Conservation (phyloP, 1,284 basidiomycete species). For the Boletus mariae region DNA sequence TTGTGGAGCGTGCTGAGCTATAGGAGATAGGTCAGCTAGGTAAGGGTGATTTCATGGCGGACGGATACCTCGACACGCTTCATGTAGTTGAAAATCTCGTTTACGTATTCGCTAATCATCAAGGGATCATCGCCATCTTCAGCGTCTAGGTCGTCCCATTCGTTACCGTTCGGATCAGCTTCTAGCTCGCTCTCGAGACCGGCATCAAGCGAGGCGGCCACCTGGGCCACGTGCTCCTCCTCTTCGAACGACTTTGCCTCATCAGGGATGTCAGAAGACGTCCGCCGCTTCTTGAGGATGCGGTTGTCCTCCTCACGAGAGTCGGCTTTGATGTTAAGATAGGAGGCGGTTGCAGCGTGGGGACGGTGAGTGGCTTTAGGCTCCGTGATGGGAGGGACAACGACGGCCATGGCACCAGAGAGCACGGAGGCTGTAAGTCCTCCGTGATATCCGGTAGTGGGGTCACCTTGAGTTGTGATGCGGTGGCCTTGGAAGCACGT, state of each 20-base stretch:
- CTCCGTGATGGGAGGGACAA: not conserved
- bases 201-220: conserved; percentile 36
- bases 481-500: too few relatives aligned
- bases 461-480: not conserved
- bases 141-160: conserved; percentile 88
- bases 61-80: too few relatives aligned
- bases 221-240: conserved; percentile 16
- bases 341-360: not conserved
- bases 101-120: conserved; percentile 90
- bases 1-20: too few relatives aligned
- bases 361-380: conserved; percentile 13
- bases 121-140: conserved; percentile 93
- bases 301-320: conserved; percentile 46
- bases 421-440: conserved; percentile 20
- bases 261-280: conserved; percentile 64
- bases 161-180: conserved; percentile 56
- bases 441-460: conserved; percentile 37
- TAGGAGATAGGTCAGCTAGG: too few relatives aligned
- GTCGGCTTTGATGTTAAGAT: conserved; percentile 24
- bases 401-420: conserved; percentile 50
- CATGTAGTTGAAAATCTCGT: too few relatives aligned
- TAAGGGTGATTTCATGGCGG: too few relatives aligned
- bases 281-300: conserved; percentile 64
- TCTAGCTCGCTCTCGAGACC: conserved; percentile 45
- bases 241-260: conserved; percentile 39